Percentiles rank a stretch among this genome's conserved stretches.
Conservation (phyloP, 2,329 filamentous ascomycete species). For the Aspergillus oerlinghausenensis region DNA sequence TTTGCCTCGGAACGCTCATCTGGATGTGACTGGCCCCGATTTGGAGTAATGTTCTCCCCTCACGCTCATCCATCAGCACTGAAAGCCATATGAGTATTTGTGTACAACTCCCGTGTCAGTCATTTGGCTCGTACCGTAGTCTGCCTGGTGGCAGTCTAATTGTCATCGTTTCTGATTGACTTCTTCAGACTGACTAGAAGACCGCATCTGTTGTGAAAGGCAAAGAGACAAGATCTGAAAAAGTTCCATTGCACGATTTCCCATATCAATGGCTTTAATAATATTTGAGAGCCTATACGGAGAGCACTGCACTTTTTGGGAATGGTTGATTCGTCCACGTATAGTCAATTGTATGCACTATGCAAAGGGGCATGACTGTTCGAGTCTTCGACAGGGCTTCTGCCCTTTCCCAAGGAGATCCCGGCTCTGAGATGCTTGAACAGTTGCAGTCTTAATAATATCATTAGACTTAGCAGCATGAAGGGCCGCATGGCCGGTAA, state of each 20-base stretch:
- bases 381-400: background rate
- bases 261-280: too few species aligned
- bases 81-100: background rate
- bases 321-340: too few species aligned
- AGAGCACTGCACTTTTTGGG: too few species aligned
- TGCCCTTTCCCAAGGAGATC: background rate
- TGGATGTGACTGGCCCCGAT: constrained; percentile 3
- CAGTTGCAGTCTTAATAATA: background rate
- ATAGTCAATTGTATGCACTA: background rate
- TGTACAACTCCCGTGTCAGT: too few species aligned
- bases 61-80: background rate
- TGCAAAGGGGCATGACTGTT: background rate
- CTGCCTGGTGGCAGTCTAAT: background rate
- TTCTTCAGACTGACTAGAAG: too few species aligned
- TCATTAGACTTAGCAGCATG: background rate
- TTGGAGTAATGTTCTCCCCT: background rate
- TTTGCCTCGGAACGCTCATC: background rate
- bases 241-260: too few species aligned
- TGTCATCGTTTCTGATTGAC: too few species aligned
- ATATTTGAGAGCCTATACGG: too few species aligned
- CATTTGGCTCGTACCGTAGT: too few species aligned
- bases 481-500: background rate
- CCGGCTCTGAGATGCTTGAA: background rate
- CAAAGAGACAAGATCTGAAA: too few species aligned
- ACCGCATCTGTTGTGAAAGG: too few species aligned